Conservation (phyloP, 257 asterid species). For the Ocimum tenuiflorum region DNA sequence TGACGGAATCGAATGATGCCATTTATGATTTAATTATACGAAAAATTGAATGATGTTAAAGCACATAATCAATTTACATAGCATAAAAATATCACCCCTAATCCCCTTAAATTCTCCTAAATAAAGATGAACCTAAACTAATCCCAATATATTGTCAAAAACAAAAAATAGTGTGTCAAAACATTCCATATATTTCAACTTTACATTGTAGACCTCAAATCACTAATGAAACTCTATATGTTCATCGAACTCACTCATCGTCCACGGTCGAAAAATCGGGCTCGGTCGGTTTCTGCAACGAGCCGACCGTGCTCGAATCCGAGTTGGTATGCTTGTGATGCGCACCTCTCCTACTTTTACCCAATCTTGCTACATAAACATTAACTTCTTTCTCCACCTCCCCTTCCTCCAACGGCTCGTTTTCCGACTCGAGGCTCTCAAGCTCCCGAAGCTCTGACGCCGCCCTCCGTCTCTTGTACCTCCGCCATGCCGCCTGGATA, state of each 20-base stretch:
- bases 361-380: slow-evolving; percentile 46
- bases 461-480: slow-evolving; percentile 50
- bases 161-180: no score
- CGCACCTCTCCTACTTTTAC: slow-evolving; percentile 44
- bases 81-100: no score
- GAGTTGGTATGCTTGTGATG: slow-evolving; percentile 48
- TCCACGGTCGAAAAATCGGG: slow-evolving; percentile 85
- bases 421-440: slow-evolving; percentile 27
- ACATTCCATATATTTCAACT: background rate
- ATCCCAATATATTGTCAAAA: no score
- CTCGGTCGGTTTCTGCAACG: slow-evolving; percentile 80
- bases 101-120: no score
- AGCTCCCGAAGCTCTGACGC: slow-evolving; percentile 45
- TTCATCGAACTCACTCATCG: slow-evolving; percentile 36
- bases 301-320: slow-evolving; percentile 35
- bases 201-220: slow-evolving; percentile 17
- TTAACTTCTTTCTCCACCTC: slow-evolving; percentile 20
- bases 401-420: slow-evolving; percentile 11
- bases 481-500: slow-evolving; percentile 84
- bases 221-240: background rate
- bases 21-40: no score
- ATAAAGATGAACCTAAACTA: no score
- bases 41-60: no score
- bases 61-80: no score
- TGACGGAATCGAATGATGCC: no score